Conservation (phyloP, 768 basidiomycete genomes). For the Obba rivulosa region DNA sequence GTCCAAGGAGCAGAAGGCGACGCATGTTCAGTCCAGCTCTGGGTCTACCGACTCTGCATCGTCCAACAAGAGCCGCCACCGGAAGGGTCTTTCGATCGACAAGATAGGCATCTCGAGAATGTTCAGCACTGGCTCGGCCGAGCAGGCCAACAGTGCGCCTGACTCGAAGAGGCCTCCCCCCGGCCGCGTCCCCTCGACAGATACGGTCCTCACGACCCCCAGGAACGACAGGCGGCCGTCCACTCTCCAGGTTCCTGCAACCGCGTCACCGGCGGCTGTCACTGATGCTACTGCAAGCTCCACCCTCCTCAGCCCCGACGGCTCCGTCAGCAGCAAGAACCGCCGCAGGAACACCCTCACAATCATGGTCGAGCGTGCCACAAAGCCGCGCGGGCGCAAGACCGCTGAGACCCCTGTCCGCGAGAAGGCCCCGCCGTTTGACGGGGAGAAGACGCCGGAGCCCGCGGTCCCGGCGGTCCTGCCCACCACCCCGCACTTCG, state of each 20-base stretch:
- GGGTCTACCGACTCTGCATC: slow-evolving; percentile 19
- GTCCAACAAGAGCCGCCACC: slow-evolving; percentile 44
- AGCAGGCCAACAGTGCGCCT: slow-evolving; percentile 25
- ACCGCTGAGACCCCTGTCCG: slow-evolving; percentile 23
- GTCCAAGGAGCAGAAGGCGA: slow-evolving; percentile 15
- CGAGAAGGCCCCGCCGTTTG: slow-evolving; percentile 27
- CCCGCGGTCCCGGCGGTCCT: slow-evolving; percentile 9
- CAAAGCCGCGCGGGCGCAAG: slow-evolving; percentile 29
- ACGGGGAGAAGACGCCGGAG: slow-evolving; percentile 13
- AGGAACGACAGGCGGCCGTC: slow-evolving; percentile 23
- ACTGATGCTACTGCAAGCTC: slow-evolving; percentile 11
- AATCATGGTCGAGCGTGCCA: slow-evolving; percentile 71
- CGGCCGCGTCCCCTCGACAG: slow-evolving; percentile 15
- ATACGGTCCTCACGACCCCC: slow-evolving; percentile 18
- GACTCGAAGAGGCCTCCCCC: slow-evolving; percentile 31
- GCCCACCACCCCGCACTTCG: slow-evolving; percentile 7
- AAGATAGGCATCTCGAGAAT: slow-evolving; percentile 76
- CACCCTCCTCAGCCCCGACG: slow-evolving; percentile 33
- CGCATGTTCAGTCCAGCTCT: slow-evolving; percentile 14
- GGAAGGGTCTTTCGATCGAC: slow-evolving; percentile 71
- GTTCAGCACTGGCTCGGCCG: slow-evolving; percentile 42
- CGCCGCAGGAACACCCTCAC: slow-evolving; percentile 78
- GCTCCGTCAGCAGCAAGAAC: slow-evolving; percentile 41
- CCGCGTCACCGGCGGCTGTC: slow-evolving; percentile 6
- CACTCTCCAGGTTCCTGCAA: slow-evolving; percentile 24